A percentile compares a stretch with the other conserved stretches of the same genome.
phyloP scores from a whole-genome alignment of 257 asterid species.

The Echium plantagineum region DNA sequence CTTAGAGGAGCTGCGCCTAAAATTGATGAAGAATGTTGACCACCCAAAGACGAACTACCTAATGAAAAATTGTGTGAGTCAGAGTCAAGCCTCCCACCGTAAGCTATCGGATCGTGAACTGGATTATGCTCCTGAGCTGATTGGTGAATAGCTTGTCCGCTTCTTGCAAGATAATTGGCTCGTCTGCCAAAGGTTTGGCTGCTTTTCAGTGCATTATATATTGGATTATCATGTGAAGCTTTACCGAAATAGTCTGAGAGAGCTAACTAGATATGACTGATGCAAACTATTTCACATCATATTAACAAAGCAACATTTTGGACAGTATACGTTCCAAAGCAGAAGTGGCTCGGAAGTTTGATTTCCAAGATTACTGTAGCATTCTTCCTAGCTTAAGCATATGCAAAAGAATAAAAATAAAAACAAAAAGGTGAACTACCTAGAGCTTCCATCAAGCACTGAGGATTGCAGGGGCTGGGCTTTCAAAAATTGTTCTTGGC shows the following conservation, averaged over 20 bases:
- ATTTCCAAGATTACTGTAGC: not conserved
- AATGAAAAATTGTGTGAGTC: conserved; percentile 53
- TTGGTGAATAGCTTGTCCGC: conserved; percentile 37
- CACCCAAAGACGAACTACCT: conserved; percentile 55
- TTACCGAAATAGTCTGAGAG: not conserved
- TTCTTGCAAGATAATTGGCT: conserved; percentile 75
- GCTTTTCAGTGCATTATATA: conserved; percentile 60
- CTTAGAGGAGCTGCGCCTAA: conserved; percentile 87
- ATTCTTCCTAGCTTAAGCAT: not conserved
- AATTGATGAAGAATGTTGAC: conserved; percentile 69
- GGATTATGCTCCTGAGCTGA: conserved; percentile 37
- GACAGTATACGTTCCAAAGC: not conserved
- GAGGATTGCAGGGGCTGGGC: conserved; percentile 61
- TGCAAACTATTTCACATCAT: not conserved
- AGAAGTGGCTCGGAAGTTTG: not conserved
- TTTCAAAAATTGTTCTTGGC: conserved; percentile 76
- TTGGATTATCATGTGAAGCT: conserved; percentile 30
- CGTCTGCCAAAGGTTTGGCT: conserved; percentile 88
- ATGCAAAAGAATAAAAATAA: not conserved
- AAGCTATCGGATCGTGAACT: conserved; percentile 62
- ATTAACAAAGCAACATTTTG: not conserved
- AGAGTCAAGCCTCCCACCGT: conserved; percentile 62
- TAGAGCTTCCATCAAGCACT: conserved; percentile 64
- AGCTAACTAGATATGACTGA: not conserved
- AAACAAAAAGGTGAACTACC: conserved; percentile 38